Conservation (phyloP, 2,329 filamentous ascomycete genomes). For the Pleoardoris graminearum region DNA sequence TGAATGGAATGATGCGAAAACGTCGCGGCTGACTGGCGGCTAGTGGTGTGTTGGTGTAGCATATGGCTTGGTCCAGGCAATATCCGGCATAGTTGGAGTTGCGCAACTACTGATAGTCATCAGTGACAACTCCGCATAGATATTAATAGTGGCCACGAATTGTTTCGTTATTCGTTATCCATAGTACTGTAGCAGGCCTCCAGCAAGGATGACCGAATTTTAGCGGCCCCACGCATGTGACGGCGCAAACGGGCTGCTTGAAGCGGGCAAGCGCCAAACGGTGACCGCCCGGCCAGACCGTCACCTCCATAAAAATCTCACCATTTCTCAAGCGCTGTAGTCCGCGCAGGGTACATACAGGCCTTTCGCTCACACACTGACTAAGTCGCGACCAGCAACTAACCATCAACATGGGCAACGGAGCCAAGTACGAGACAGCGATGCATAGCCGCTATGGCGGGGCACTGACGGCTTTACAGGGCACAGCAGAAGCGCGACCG, state of each 20-base stretch:
- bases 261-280: slow-evolving; percentile 15
- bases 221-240: slow-evolving; percentile 5
- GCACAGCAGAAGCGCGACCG: slow-evolving; percentile 47
- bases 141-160: too few species aligned
- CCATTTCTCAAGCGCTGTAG: slow-evolving; percentile 11
- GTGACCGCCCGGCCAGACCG: slow-evolving; percentile 21
- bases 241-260: slow-evolving; percentile 10
- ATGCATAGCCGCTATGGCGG: slow-evolving; percentile 1
- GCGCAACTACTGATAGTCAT: background rate
- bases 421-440: slow-evolving; percentile 36
- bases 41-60: background rate
- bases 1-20: background rate
- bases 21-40: background rate
- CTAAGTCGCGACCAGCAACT: slow-evolving; percentile 12
- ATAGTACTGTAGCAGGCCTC: background rate
- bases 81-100: background rate
- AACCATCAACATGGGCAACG: slow-evolving; percentile 41
- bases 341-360: slow-evolving; percentile 1
- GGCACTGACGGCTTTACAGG: slow-evolving; percentile 29
- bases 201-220: background rate
- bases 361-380: slow-evolving; percentile 17
- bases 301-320: slow-evolving; percentile 25
- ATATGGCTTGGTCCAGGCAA: background rate
- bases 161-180: too few species aligned
- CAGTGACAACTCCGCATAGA: background rate